Base-by-base conservation (phyloP, 306 rosid species). In the Styphnolobium japonicum region DNA sequence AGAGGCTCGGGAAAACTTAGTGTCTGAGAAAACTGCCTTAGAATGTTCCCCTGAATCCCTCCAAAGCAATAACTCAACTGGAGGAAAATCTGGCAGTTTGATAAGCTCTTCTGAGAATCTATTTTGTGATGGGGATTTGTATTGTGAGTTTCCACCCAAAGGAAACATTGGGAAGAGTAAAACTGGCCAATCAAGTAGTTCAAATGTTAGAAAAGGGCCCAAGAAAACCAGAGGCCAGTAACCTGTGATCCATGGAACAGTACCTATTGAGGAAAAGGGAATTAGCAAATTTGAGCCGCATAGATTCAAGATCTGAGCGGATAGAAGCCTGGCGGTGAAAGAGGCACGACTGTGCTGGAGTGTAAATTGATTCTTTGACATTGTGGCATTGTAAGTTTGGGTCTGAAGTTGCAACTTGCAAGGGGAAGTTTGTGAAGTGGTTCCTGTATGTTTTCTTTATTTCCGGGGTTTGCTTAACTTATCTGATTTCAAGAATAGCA, bases 271-370 rank as follows among this genome's bases (percentile, higher is more conserved):
- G 83, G 92, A 82, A 82, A 89, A 29, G 80, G 86, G 84, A 48
- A 88, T 77, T 51, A 79, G 88, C 85, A 92, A 92, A 75, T 37
- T 79, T 88, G 76, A 89, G 88, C 37, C 58, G 60, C 70, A 75
- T 76, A 18, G 86, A 84, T 70, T 87, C 90, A 61, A 86, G 79
- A 86, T 78, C 53, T 8, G 91, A 92, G 83, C 73, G 86, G 61
- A 85, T 84, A 7, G 90, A 90, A 86, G 90, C 96, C 2, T 90
- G 94, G 93, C 80, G 90, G 34, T 92, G 82, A 89, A 82, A 80
- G 67, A 75, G 82, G 66, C 78, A 76, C n/a, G 16, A 23, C 12
- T 19, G 68, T 31, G 56, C 52, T 31, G 6, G 19, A 45, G 14
- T 84, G 79, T 77, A 83, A 84, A 83, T 80, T 81, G 88, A 73